Evolutionary conservation across 2,329 filamentous ascomycete species (phyloP).

Genomic region (Claviceps sp.): DNA sequence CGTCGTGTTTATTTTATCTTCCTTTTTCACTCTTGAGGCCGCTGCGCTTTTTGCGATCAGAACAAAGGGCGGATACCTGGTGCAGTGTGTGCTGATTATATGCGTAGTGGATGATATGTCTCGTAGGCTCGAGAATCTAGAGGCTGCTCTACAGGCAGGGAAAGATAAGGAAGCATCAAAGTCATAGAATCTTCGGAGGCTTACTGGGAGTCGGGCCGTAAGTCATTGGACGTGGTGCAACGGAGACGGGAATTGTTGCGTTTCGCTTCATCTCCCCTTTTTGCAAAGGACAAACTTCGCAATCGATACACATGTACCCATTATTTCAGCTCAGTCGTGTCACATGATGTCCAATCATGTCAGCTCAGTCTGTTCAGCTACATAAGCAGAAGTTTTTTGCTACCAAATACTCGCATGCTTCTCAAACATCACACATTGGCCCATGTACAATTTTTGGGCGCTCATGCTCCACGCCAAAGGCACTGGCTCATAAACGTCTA

Average conservation of each 20-base stretch:
- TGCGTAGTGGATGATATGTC: conserved; percentile 85
- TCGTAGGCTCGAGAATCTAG: conserved; percentile 68
- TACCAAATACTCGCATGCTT: not conserved
- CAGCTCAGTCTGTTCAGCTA: not conserved
- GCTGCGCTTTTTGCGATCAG: not conserved
- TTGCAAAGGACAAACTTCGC: not conserved
- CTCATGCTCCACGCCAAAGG: not conserved
- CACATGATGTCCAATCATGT: too few relatives aligned
- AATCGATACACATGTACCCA: not conserved
- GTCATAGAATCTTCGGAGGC: conserved; percentile 6
- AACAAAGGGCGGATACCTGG: not conserved
- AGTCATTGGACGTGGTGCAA: not conserved
- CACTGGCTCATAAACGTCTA: not conserved
- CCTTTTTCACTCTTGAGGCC: not conserved
- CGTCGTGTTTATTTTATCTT: not conserved
- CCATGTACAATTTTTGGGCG: not conserved
- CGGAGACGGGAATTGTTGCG: not conserved
- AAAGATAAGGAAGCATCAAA: conserved; percentile 33
- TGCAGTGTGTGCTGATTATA: not conserved
- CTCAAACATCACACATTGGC: not conserved
- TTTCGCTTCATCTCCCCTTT: not conserved
- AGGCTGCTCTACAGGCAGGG: conserved; percentile 53
- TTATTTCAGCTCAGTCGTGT: not conserved
- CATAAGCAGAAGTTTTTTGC: not conserved
- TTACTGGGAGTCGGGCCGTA: not conserved